Evolutionary conservation across 2,329 filamentous ascomycete genomes (phyloP), one percentile per base, ranked within the genome.

Genomic region (Byssochlamys sp.): DNA sequence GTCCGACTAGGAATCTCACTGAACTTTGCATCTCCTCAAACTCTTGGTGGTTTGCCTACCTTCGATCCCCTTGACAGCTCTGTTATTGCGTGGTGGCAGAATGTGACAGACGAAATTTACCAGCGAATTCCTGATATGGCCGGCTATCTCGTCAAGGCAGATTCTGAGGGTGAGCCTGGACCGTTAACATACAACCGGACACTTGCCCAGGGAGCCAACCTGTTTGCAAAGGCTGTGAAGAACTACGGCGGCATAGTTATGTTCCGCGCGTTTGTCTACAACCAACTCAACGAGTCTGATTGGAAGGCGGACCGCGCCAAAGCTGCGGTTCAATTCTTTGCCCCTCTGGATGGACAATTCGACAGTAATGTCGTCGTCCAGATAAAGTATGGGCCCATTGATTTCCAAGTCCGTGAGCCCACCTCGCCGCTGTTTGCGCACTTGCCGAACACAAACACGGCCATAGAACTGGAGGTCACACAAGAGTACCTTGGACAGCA

Each of bases 401-500:
- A 89, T 66, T 89, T 89, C 69, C 86, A 89, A 64, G 84, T 88
- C 10, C 81, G 86, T 35, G 86, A 89, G 67, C 83, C 86, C 1
- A 71, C 79, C 1, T 87, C 82, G 3, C 86, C 87, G 0, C 71
- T 90, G 0, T 88, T 89, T 60, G 78, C 77, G 4, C 76, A 80
- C 52, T 63, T 82, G 5, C 67, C 63, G 48, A 67, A 79, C 3
- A 81, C 78, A 0, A 77, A 69, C 52, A 73, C 69, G 10, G 82
- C 83, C 0, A 82, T 89, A 39, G 86, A 89, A 67, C 75, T 89
- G 1, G 79, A 88, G 65, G 78, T 89, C 19, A 79, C 81, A 0
- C 86, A 88, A 64, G 86, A 89, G 64, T 89, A 89, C 62, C 77
- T 89, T 0, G 86, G 86, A 0, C 86, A 89, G 66, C 85, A 89